Evolutionary conservation across 371 early-diverging fungal genomes (phyloP).

Genomic region (Rhizopus delemar): DNA sequence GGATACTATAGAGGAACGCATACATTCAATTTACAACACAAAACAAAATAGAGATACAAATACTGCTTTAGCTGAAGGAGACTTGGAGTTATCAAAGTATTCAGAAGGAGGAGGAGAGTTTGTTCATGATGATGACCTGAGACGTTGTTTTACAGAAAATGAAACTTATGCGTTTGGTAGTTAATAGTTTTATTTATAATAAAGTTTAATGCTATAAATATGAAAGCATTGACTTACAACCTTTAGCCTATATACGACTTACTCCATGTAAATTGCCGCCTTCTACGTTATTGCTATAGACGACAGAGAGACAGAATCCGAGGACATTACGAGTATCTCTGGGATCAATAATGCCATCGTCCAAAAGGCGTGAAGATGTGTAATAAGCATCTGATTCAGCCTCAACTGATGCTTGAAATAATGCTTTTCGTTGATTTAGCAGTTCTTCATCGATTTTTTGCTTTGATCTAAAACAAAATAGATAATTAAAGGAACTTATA

Average conservation of each 20-base stretch:
- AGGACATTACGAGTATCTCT: slow-evolving; percentile 65
- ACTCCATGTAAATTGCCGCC: slow-evolving; percentile 73
- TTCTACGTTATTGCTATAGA: slow-evolving; percentile 60
- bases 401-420: slow-evolving; percentile 69
- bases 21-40: slow-evolving; percentile 44
- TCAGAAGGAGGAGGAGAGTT: slow-evolving; percentile 22
- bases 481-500: not conserved
- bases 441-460: slow-evolving; percentile 63
- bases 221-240: not conserved
- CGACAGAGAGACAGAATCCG: slow-evolving; percentile 63
- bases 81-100: not conserved
- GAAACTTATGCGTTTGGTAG: not conserved
- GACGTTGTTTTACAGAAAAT: slow-evolving; percentile 17
- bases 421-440: slow-evolving; percentile 52
- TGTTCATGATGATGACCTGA: slow-evolving; percentile 18
- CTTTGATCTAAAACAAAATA: slow-evolving; percentile 36
- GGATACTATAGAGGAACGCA: slow-evolving; percentile 54
- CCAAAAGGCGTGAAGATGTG: slow-evolving; percentile 68
- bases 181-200: no score
- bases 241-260: slow-evolving; percentile 62
- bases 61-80: not conserved
- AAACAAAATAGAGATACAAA: slow-evolving; percentile 13
- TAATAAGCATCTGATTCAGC: slow-evolving; percentile 72
- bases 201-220: no score
- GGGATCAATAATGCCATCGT: slow-evolving; percentile 73